These are phyloP conservation scores for Penstemon davidsonii DNA, from an alignment of 257 asterid species.

Conservation along the genomic window DNA sequence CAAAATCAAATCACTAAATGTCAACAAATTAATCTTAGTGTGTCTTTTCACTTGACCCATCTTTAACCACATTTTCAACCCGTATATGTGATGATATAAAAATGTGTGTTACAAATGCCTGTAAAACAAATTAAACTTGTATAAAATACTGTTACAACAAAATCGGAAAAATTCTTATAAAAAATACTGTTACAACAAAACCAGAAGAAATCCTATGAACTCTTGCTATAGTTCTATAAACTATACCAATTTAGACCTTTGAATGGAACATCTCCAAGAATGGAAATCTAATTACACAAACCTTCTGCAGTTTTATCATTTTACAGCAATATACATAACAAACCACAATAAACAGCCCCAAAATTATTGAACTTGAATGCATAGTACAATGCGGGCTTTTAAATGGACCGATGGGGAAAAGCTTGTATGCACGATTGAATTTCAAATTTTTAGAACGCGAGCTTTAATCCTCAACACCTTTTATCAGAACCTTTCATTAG, in stretches of 20 bases:
- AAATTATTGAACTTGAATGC: conserved; percentile 25
- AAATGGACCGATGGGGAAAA: conserved; percentile 29
- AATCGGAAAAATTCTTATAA: conserved; percentile 22
- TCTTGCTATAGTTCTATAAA: conserved; percentile 29
- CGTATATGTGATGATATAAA: too few species aligned
- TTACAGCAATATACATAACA: conserved; percentile 33
- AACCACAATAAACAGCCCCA: conserved; percentile 22
- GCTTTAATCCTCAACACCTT: background rate
- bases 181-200: conserved; percentile 32
- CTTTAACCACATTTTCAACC: too few species aligned
- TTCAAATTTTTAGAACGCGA: background rate
- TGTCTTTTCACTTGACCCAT: too few species aligned
- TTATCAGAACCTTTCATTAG: conserved; percentile 82
- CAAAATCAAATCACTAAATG: too few species aligned
- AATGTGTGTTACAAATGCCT: too few species aligned
- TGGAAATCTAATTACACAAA: conserved; percentile 40
- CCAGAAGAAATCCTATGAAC: conserved; percentile 25
- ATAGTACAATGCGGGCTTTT: conserved; percentile 29
- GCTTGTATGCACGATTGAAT: background rate
- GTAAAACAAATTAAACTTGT: background rate
- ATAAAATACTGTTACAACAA: conserved; percentile 31
- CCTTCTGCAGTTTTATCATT: conserved; percentile 35
- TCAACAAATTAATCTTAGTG: too few species aligned
- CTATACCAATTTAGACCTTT: conserved; percentile 32
- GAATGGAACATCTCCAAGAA: conserved; percentile 36